Evolutionary conservation across 345 rosid species (phyloP), one percentile per base, ranked within the genome.

Genomic region (Xanthoceras sorbifolium): DNA sequence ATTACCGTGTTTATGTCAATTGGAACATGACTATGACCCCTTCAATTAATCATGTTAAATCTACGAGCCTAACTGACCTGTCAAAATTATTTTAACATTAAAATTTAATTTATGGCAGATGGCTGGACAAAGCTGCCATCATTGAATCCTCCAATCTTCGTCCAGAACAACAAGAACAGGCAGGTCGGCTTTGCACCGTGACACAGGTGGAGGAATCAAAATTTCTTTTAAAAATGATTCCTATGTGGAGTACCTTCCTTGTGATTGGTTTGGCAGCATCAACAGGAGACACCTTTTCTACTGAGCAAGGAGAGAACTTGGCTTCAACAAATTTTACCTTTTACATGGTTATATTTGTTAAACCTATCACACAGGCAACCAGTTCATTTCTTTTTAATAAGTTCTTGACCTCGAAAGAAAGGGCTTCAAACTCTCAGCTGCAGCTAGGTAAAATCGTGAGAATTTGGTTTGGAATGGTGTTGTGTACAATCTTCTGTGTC

Each of bases 191-290:
- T 9, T 44, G 63, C 62, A 25, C 40, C 7, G 69, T 31, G 15
- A 9, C 18, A 9, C 10, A 78, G 36, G 77, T 72, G 18, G 40
- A 23, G 67, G 44, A 65, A 5, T 22, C 62, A 0, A 73, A 78
- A 36, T 34, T 10, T 32, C 62, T 66, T 40, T 0, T 66, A 22
- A 72, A 36, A 29, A 1, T 66, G 52, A 4, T 66, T 9, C 77
- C 81, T 3, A 20, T 72, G 9, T 72, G 73, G 81, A 1, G 7
- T 9, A n/a, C 62, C 60, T 78, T 78, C 62, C 17, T 73, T 6
- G 71, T 66, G 11, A 25, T 71, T 6, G 65, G 81, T 44, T 14
- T 73, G 48, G 62, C 59, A 17, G 5, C 22, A 1, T 63, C 68
- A 57, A 38, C 63, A 14, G 68, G 73, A 14, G 20, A 42, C 9